A percentile compares a stretch with the other conserved stretches of the same genome.
These are phyloP conservation scores for Neurospora cerealis DNA, from an alignment of 495 filamentous ascomycete genomes.

Conservation along the genomic window DNA sequence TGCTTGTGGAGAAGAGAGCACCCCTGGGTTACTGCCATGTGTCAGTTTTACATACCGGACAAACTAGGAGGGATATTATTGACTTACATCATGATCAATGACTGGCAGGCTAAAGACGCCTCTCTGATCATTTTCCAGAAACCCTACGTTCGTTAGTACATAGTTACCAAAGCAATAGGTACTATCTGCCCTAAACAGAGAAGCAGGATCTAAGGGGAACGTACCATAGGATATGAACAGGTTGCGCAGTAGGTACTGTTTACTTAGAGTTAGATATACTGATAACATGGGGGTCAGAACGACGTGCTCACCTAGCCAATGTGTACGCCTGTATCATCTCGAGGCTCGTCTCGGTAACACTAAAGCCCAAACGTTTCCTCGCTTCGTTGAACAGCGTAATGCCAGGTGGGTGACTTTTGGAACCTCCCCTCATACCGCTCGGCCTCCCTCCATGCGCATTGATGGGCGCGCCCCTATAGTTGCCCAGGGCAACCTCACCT, in stretches of 20 bases:
- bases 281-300: neutral
- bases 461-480: conserved; percentile 34
- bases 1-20: conserved; percentile 35
- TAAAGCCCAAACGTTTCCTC: conserved; percentile 46
- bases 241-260: conserved; percentile 42
- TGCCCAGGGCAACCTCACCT: conserved; percentile 44
- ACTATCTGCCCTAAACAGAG: neutral
- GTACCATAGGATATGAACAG: conserved; percentile 40
- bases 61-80: neutral
- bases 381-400: conserved; percentile 51
- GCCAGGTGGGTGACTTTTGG: conserved; percentile 40
- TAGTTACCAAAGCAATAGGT: neutral
- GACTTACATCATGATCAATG: conserved; percentile 38
- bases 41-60: conserved; percentile 6
- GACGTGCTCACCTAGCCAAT: conserved; percentile 37
- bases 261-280: neutral
- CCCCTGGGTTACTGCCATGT: conserved; percentile 30
- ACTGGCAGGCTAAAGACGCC: conserved; percentile 44
- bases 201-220: neutral
- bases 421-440: conserved; percentile 45
- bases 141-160: conserved; percentile 32
- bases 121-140: conserved; percentile 47
- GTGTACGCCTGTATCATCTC: conserved; percentile 49
- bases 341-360: conserved; percentile 42
- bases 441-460: conserved; percentile 30